Conservation (phyloP, 371 early-diverging fungal genomes). For the Entomophthora muscae region DNA sequence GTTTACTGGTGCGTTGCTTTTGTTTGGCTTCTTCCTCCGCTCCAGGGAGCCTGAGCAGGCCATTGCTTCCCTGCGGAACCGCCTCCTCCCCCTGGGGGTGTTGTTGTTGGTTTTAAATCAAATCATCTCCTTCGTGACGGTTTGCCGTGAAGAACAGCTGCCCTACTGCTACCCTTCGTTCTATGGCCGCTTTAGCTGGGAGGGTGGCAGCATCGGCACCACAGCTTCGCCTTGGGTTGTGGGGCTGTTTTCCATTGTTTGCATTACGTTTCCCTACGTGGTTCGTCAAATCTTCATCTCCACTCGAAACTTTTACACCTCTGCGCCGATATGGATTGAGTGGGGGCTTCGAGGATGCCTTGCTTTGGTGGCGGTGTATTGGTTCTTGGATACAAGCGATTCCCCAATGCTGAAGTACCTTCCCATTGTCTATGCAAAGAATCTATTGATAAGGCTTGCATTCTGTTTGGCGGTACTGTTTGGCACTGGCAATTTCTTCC, state of each 20-base stretch:
- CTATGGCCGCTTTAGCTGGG: conserved; percentile 20
- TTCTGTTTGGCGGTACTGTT: conserved; percentile 24
- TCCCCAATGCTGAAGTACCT: background rate
- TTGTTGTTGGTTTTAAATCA: conserved; percentile 35
- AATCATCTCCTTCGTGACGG: conserved; percentile 35
- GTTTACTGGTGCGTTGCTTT: background rate
- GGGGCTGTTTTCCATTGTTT: conserved; percentile 1
- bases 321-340: conserved; percentile 11
- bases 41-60: conserved; percentile 7
- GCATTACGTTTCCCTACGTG: background rate
- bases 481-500: conserved; percentile 23
- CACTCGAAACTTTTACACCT: conserved; percentile 12
- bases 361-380: conserved; percentile 31
- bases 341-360: conserved; percentile 14
- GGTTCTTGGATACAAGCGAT: conserved; percentile 36
- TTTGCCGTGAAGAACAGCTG: conserved; percentile 78
- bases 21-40: background rate
- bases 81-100: conserved; percentile 19
- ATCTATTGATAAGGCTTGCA: conserved; percentile 15
- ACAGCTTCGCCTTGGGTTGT: conserved; percentile 17
- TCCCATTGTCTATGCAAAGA: background rate
- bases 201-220: conserved; percentile 11
- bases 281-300: conserved; percentile 3
- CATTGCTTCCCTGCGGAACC: conserved; percentile 14
- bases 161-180: conserved; percentile 53